phyloP scores from a whole-genome alignment of 1,284 basidiomycete species.

The Stygiomarasmius scandens region DNA sequence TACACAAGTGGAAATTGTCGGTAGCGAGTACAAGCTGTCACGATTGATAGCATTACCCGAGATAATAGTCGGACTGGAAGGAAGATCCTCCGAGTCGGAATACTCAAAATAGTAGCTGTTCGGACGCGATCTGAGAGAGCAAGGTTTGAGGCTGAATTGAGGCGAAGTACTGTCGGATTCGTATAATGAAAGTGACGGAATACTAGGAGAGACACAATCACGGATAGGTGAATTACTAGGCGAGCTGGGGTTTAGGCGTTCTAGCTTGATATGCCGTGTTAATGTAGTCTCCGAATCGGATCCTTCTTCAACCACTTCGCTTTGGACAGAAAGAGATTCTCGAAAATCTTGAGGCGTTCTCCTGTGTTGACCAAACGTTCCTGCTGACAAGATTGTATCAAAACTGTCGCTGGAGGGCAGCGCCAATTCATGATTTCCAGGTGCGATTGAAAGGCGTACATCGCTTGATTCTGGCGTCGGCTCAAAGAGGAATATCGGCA shows the following conservation, averaged over 20 bases:
- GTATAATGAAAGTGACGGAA: constrained; percentile 5
- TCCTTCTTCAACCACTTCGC: neutral
- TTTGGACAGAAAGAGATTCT: neutral
- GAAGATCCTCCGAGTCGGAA: too few species aligned
- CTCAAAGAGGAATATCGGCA: constrained; percentile 13
- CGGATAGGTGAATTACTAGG: neutral
- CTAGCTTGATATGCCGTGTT: neutral
- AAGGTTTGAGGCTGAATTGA: neutral
- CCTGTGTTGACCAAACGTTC: constrained; percentile 16
- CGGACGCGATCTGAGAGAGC: neutral
- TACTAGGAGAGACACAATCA: neutral
- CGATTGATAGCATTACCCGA: too few species aligned
- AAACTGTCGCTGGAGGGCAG: constrained; percentile 8
- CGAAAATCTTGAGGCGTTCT: constrained; percentile 1
- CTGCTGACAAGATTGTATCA: constrained; percentile 11
- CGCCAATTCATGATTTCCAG: neutral
- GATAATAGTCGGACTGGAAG: too few species aligned
- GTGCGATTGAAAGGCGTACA: constrained; percentile 1
- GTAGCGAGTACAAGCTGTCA: constrained; percentile 8
- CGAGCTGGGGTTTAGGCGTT: neutral
- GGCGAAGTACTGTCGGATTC: too few species aligned
- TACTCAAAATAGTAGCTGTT: constrained; percentile 7
- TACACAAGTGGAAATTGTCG: neutral
- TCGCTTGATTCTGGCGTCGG: neutral
- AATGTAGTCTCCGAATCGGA: neutral